Percentiles rank a stretch among this genome's conserved stretches.
These are phyloP conservation scores for Candida railenensis DNA, from an alignment of 805 yeast genomes.

Conservation along the genomic window DNA sequence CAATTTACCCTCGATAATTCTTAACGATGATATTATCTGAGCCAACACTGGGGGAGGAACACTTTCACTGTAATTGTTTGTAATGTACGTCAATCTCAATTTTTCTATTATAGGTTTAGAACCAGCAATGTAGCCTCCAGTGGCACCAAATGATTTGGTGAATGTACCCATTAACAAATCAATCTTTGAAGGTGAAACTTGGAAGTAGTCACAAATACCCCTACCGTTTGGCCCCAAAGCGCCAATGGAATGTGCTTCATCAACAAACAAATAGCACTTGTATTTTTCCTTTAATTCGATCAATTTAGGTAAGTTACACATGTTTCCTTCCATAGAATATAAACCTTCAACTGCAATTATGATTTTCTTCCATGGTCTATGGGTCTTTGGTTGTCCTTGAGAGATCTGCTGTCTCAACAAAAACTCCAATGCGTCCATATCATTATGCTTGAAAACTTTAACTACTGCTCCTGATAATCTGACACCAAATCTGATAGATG, in stretches of 20 bases:
- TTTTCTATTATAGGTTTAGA: constrained; percentile 66
- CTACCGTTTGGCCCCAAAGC: constrained; percentile 95
- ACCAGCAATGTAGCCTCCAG: constrained; percentile 97
- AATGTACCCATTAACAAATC: constrained; percentile 97
- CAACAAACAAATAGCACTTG: constrained; percentile 86
- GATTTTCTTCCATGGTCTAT: constrained; percentile 93
- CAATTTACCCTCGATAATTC: constrained; percentile 74
- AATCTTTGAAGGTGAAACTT: constrained; percentile 68
- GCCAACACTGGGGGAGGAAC: constrained; percentile 89
- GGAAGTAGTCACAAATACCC: constrained; percentile 94
- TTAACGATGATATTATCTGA: constrained; percentile 80
- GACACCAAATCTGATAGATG: constrained; percentile 93
- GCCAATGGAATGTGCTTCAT: constrained; percentile 98
- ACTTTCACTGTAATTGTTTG: constrained; percentile 77
- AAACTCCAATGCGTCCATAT: constrained; percentile 76
- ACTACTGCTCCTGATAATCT: constrained; percentile 91
- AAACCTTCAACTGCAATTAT: constrained; percentile 88
- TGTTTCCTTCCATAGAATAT: constrained; percentile 90
- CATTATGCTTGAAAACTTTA: constrained; percentile 88
- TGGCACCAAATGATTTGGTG: constrained; percentile 97
- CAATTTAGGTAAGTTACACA: constrained; percentile 75
- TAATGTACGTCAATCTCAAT: constrained; percentile 69
- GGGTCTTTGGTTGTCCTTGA: constrained; percentile 92
- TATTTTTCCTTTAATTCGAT: constrained; percentile 77
- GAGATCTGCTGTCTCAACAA: constrained; percentile 80